Evolutionary conservation across 2,329 filamentous ascomycete species (phyloP).

Genomic region (Ceratocystis albifundus): DNA sequence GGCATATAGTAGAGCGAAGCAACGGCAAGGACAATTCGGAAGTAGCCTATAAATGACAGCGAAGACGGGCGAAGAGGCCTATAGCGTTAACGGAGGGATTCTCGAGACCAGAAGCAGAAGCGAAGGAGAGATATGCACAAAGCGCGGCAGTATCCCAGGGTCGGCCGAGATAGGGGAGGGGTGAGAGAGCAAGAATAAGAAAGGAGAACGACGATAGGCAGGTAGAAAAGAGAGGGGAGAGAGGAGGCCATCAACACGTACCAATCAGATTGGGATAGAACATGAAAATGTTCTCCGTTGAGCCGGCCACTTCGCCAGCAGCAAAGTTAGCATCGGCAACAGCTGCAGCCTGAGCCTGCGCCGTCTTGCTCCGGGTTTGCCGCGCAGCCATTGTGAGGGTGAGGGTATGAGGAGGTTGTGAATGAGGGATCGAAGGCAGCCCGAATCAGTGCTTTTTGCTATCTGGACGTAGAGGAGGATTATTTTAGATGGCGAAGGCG

Average conservation of each 20-base stretch:
- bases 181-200: neutral
- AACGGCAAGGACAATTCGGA: constrained; percentile 66
- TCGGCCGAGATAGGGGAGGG: neutral
- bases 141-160: neutral
- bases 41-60: constrained; percentile 47
- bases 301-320: constrained; percentile 27
- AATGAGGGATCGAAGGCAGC: neutral
- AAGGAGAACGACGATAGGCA: neutral
- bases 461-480: neutral
- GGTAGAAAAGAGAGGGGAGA: neutral
- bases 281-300: constrained; percentile 63
- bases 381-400: constrained; percentile 21
- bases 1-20: constrained; percentile 99
- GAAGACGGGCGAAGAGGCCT: neutral
- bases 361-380: constrained; percentile 26
- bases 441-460: too few relatives aligned
- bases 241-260: constrained; percentile 32
- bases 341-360: constrained; percentile 23
- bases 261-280: constrained; percentile 76
- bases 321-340: constrained; percentile 27
- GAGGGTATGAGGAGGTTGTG: neutral
- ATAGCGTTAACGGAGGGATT: neutral
- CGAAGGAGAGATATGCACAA: neutral
- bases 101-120: neutral
- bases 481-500: neutral